Evolutionary conservation across 169 alveolate species (phyloP), one percentile per base, ranked within the genome.

Genomic region (Babesia divergens): DNA sequence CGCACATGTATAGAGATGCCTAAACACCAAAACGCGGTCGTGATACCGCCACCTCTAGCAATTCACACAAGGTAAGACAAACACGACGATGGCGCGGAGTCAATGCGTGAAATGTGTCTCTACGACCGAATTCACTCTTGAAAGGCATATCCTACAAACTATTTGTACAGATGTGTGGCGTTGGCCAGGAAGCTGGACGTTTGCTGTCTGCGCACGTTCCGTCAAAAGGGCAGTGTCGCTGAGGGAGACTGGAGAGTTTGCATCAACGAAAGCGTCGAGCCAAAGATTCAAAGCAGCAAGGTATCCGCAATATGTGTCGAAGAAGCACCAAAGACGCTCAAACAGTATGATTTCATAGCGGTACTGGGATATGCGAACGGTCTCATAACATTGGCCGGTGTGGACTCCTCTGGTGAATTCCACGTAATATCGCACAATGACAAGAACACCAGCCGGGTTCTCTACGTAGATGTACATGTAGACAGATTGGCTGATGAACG

Each of bases 341-440:
- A 28, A 7, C 28, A 66, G 1, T 53, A 38, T 18, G 6, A 40
- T n/a, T 66, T 53, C 22, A 28, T 66, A 8, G 77, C 52, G 2
- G 77, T 34, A 28, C 56, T 66, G 65, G 77, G 77, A 28, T 66
- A 53, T 26, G 56, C 38, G 16, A 53, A 38, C 22, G 77, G 77
- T 18, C 22, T 51, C 22, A 66, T 66, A 43, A 37, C 44, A n/a
- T 34, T 66, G 6, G 67, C 77, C 53, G 67, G 65, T 0, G 67
- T 66, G 53, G 77, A 51, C 77, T 31, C 56, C 29, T 7, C 43
- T 0, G 77, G 67, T 3, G 56, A n/a, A 14, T 54, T 66, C 58
- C 55, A 66, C 38, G 53, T 66, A 24, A 38, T 66, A 54, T 51
- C 68, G 51, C 65, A 51, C 29, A 51, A 51, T 20, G 67, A 51